Conservation (phyloP, 2,329 filamentous ascomycete species). For the Fusarium sp. region DNA sequence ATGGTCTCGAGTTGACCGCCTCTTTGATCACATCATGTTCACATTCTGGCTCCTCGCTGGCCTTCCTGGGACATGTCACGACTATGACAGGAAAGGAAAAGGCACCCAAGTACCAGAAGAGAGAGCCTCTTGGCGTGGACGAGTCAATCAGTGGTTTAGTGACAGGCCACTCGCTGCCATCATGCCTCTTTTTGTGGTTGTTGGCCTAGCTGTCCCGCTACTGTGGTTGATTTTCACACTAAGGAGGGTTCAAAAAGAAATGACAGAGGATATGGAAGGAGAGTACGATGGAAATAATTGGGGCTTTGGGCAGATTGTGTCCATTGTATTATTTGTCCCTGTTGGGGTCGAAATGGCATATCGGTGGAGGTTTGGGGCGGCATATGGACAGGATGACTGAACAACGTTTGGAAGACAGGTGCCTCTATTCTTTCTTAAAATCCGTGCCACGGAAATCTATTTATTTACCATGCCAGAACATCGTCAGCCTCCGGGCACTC, state of each 20-base stretch:
- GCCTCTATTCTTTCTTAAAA: too few species aligned
- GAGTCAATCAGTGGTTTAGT: slow-evolving; percentile 9
- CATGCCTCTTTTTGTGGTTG: slow-evolving; percentile 8
- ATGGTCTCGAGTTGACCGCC: slow-evolving; percentile 12
- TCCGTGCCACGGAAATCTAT: too few species aligned
- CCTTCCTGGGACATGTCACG: slow-evolving; percentile 7
- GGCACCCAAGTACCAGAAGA: not conserved
- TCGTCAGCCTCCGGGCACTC: too few species aligned
- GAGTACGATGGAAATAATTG: slow-evolving; percentile 19
- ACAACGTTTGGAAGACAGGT: too few species aligned
- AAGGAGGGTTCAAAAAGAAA: slow-evolving; percentile 19
- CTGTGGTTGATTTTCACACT: slow-evolving; percentile 21
- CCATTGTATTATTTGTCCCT: slow-evolving; percentile 39
- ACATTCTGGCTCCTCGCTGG: slow-evolving; percentile 28
- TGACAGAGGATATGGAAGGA: not conserved
- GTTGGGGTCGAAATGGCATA: slow-evolving; percentile 38
- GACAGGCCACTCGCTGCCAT: not conserved
- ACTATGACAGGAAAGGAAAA: not conserved
- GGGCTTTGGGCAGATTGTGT: slow-evolving; percentile 43
- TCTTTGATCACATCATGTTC: slow-evolving; percentile 13
- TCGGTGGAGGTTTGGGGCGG: slow-evolving; percentile 21
- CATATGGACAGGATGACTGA: not conserved
- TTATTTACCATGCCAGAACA: too few species aligned
- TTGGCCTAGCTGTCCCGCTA: slow-evolving; percentile 15
- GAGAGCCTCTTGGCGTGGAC: not conserved